These are phyloP conservation scores for Copromyces sp. DNA, from an alignment of 495 filamentous ascomycete genomes.

Conservation along the genomic window DNA sequence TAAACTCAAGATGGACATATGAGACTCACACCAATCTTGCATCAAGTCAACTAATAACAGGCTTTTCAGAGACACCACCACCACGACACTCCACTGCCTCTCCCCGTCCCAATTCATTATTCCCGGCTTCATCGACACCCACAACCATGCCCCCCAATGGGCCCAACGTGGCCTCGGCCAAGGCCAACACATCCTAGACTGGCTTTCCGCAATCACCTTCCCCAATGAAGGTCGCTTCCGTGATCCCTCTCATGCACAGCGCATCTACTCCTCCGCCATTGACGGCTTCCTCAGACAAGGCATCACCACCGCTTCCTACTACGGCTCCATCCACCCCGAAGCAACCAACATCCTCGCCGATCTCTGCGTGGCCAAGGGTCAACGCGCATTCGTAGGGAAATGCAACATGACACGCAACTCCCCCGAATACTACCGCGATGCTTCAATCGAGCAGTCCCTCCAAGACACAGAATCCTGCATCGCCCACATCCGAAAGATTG, in stretches of 20 bases:
- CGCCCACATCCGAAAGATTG: constrained; percentile 30
- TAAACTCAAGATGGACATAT: neutral
- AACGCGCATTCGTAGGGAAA: constrained; percentile 57
- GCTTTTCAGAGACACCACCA: neutral
- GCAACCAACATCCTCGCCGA: constrained; percentile 52
- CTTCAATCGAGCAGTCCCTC: constrained; percentile 37
- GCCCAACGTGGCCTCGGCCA: constrained; percentile 49
- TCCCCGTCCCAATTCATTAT: constrained; percentile 43
- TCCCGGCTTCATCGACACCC: constrained; percentile 55
- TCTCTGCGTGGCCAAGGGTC: constrained; percentile 44
- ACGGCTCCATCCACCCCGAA: constrained; percentile 47
- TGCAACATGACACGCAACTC: constrained; percentile 55
- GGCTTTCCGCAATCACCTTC: constrained; percentile 52
- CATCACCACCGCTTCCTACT: constrained; percentile 57
- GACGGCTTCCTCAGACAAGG: constrained; percentile 50
- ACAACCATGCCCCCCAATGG: constrained; percentile 58
- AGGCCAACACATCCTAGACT: constrained; percentile 48
- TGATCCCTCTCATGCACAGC: constrained; percentile 42
- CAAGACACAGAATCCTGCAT: constrained; percentile 45
- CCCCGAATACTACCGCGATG: constrained; percentile 50
- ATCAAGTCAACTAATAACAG: neutral
- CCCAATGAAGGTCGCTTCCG: constrained; percentile 49
- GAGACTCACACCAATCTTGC: neutral
- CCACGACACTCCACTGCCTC: constrained; percentile 27
- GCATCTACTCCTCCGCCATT: constrained; percentile 44